Evolutionary conservation across 202 grass and related monocot genomes (phyloP), one percentile per base, ranked within the genome.

Genomic region (Musa balbisiana): DNA sequence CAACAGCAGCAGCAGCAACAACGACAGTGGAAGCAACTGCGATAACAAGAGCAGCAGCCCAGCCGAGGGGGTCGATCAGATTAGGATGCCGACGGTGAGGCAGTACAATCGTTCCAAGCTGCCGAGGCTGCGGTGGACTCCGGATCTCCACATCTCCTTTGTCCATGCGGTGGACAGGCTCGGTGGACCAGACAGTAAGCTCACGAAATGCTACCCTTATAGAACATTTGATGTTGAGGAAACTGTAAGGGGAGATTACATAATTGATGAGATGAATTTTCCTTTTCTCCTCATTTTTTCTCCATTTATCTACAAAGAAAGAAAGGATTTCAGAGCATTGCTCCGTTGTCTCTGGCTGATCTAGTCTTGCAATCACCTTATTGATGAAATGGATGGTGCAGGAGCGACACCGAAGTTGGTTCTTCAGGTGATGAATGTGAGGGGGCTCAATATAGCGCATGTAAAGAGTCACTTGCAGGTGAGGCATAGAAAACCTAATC

Each of bases 381-480:
- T 43, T 6, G 33, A 43, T 8, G 33, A 43, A 43, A 43, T 43
- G 33, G 60, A 59, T 77, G 49, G 20, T 53, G 75, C 33, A 77
- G 75, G 62, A 53, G 75, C 75, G 27, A 77, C 75, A 3, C 75
- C 75, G 27, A 77, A 77, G 62, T 52, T 53, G 75, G 75, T 77
- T 52, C 75, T 66, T 52, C 75, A 65, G 75, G 60, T 26, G 62
- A 77, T 77, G 75, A 77, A 77, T 26, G 60, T 77, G 43, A 77
- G 62, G 49, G 75, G 60, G 22, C 49, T 77, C 20, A 77, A 49
- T n/a, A 77, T 77, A 23, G 75, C 75, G 9, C 75, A 77, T 51
- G 75, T 77, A 24, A 77, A 77, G 75, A 77, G 75, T 66, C 75
- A 77, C 75, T 26, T 77, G 60, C 75, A 77, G 75, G 75, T 77